Evolutionary conservation across 2,329 filamentous ascomycete genomes (phyloP), one percentile per base, ranked within the genome.

Genomic region (Trichoderma oligosporum): DNA sequence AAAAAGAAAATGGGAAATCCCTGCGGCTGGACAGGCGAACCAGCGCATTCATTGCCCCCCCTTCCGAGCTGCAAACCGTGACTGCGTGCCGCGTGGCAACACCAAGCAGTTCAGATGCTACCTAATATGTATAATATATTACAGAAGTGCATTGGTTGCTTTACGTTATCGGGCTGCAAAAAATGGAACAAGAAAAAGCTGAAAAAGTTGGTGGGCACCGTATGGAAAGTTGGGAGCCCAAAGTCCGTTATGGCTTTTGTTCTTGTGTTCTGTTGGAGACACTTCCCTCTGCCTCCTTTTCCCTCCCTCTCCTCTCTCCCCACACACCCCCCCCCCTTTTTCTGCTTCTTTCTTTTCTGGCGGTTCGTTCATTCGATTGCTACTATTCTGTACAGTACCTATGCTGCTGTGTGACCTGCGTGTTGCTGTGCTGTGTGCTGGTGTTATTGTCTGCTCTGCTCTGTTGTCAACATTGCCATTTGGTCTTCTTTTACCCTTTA

Each of bases 81-180:
- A 38, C 31, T 9, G 20, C 20, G 49, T 44, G 41, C 31, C 31
- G 41, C 41, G 41, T 38, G 41, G 31, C 41, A 38, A 46, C 29
- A 38, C 27, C 41, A 45, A 41, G 22, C 39, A 14, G 11, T 3
- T 31, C 41, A n/a, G 24, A 46, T 46, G 44, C 27, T 33, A 46
- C 44, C 27, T 24, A 29, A n/a, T n/a, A n/a, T n/a, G n/a, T n/a
- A n/a, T n/a, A 27, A 45, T 45, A 45, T 14, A 45, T 45, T 45
- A 45, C 14, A 8, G 27, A 20, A 27, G 18, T 33, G 14, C 14
- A 8, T 12, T 39, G 36, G 35, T 45, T n/a, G n/a, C n/a, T n/a
- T n/a, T n/a, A n/a, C n/a, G n/a, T n/a, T n/a, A n/a, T n/a, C 42
- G 51, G 51, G 51, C 41, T 55, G 51, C 31, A 24, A 45, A 18